Evolutionary conservation across 2,329 filamentous ascomycete genomes (phyloP).

Genomic region (Aspergillus tamarii): DNA sequence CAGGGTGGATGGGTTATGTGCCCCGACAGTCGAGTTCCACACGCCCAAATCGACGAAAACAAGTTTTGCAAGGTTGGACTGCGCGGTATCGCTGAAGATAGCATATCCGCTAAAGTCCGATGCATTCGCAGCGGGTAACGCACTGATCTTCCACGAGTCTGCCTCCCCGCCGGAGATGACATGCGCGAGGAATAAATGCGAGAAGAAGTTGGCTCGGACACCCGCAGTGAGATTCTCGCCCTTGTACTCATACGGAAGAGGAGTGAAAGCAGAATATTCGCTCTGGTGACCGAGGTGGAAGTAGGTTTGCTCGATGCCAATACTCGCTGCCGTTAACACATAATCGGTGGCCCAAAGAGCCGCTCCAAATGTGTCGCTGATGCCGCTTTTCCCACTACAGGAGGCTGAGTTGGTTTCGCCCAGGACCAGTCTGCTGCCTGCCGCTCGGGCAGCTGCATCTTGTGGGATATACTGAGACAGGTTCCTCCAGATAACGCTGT

Average conservation of each 20-base stretch:
- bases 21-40: conserved; percentile 9
- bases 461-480: conserved; percentile 17
- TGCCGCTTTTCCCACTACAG: conserved; percentile 14
- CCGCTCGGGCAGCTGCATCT: conserved; percentile 6
- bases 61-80: conserved; percentile 1
- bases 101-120: conserved; percentile 13
- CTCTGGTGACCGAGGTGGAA: conserved; percentile 20
- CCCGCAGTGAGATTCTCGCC: conserved; percentile 7
- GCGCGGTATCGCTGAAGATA: not conserved
- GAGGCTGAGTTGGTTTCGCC: conserved; percentile 14
- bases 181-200: conserved; percentile 13
- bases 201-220: conserved; percentile 10
- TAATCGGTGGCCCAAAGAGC: conserved; percentile 17
- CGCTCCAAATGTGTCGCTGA: conserved; percentile 16
- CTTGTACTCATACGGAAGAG: conserved; percentile 10
- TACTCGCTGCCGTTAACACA: conserved; percentile 11
- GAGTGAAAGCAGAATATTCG: conserved; percentile 13
- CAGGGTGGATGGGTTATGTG: conserved; percentile 10
- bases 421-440: conserved; percentile 1
- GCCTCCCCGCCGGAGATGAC: not conserved
- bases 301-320: conserved; percentile 11
- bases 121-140: conserved; percentile 3
- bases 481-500: conserved; percentile 12
- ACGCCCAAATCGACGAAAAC: conserved; percentile 13
- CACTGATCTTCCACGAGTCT: not conserved